phyloP scores from a whole-genome alignment of 2,329 filamentous ascomycete species.

The Plectosphaerella cucumerina region DNA sequence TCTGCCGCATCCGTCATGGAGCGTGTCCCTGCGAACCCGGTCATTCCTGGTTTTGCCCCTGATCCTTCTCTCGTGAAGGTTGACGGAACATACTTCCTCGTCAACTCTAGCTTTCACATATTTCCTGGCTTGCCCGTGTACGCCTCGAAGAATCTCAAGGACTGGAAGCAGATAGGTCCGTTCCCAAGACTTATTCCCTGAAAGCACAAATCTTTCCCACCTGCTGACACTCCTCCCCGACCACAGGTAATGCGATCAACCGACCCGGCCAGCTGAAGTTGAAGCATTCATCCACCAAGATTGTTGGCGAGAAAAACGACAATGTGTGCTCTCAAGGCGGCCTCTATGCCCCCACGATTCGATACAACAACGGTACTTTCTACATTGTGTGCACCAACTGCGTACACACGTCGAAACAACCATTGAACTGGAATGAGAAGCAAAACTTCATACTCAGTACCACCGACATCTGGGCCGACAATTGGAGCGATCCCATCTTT shows the following conservation, averaged over 20 bases:
- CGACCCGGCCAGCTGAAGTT: background rate
- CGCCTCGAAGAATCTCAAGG: constrained; percentile 24
- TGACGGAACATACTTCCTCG: constrained; percentile 24
- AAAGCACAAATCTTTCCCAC: background rate
- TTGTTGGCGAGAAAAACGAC: background rate
- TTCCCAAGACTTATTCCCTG: no score
- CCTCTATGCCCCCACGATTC: constrained; percentile 19
- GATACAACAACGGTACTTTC: constrained; percentile 16
- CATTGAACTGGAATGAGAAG: background rate
- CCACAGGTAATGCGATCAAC: constrained; percentile 1
- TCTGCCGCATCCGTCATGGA: no score
- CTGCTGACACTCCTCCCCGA: background rate
- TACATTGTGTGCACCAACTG: constrained; percentile 21
- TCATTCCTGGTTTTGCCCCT: constrained; percentile 24
- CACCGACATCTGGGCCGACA: constrained; percentile 15
- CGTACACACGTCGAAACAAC: background rate
- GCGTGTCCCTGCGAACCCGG: constrained; percentile 15
- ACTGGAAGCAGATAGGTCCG: constrained; percentile 22
- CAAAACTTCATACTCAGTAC: constrained; percentile 17
- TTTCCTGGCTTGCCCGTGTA: constrained; percentile 48
- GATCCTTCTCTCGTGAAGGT: constrained; percentile 24
- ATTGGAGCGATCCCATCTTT: constrained; percentile 23
- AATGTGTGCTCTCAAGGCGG: constrained; percentile 4
- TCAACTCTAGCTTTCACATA: constrained; percentile 57
- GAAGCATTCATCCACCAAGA: background rate